These are phyloP conservation scores for Yamadazyma dendronema DNA, from an alignment of 1,139 yeast genomes.

Conservation along the genomic window DNA sequence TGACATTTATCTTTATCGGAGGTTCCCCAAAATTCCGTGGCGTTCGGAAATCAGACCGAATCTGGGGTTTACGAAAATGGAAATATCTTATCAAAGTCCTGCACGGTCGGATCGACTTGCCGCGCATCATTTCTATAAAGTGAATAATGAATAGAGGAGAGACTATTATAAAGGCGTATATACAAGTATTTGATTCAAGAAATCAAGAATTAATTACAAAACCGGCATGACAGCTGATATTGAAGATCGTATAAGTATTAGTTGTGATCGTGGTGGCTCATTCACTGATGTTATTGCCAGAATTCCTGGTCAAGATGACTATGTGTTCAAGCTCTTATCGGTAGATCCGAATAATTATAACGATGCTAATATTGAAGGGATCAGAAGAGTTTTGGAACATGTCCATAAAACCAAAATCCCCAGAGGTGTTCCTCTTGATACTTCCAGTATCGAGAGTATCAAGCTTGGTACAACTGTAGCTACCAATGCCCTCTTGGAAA, in stretches of 20 bases:
- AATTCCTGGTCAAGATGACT: conserved; percentile 14
- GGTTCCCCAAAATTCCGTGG: too few relatives aligned
- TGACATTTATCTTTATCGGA: too few relatives aligned
- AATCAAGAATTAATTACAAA: background rate
- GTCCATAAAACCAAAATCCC: conserved; percentile 14
- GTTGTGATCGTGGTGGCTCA: conserved; percentile 23
- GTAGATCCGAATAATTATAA: conserved; percentile 20
- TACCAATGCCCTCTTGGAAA: conserved; percentile 67
- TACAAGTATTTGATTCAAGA: too few relatives aligned
- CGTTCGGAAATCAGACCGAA: too few relatives aligned
- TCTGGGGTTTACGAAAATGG: too few relatives aligned
- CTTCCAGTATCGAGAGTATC: conserved; percentile 42
- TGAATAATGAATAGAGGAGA: too few relatives aligned
- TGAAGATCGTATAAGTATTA: conserved; percentile 9
- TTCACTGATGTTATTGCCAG: conserved; percentile 19
- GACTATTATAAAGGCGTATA: too few relatives aligned
- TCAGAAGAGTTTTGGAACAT: conserved; percentile 19
- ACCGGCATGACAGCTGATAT: background rate
- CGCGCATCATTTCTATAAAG: too few relatives aligned
- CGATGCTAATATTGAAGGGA: conserved; percentile 23
- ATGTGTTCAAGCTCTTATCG: conserved; percentile 19
- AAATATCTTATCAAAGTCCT: too few relatives aligned
- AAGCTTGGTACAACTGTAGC: conserved; percentile 84
- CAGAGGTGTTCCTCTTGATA: conserved; percentile 19
- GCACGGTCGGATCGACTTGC: too few relatives aligned